Conservation (phyloP, 192 early-diverging fungal genomes). For the Mortierella alpina region DNA sequence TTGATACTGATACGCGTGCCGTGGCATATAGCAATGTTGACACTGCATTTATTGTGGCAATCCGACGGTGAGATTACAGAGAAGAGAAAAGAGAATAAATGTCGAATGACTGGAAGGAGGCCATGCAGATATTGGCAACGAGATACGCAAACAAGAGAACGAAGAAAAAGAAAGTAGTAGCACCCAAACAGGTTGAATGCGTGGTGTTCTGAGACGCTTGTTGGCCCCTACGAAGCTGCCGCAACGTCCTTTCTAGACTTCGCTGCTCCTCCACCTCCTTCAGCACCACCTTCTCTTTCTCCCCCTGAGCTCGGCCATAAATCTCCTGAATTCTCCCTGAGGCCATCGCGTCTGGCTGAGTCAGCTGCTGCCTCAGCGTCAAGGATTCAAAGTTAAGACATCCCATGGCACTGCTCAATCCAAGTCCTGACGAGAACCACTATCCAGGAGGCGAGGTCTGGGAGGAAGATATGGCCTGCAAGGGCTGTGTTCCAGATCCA, state of each 20-base stretch:
- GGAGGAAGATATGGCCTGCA: slow-evolving; percentile 11
- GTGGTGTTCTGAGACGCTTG: slow-evolving; percentile 18
- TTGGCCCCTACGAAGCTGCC: slow-evolving; percentile 59
- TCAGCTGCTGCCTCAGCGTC: slow-evolving; percentile 1
- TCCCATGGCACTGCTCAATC: slow-evolving; percentile 5
- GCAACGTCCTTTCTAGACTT: slow-evolving; percentile 53
- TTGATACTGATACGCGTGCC: no score
- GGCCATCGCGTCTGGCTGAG: neutral
- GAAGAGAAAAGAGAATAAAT: no score
- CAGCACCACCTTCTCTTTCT: slow-evolving; percentile 66
- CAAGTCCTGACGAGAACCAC: slow-evolving; percentile 18
- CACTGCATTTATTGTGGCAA: no score
- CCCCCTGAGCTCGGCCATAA: slow-evolving; percentile 61
- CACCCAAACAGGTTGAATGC: no score
- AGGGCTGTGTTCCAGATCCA: slow-evolving; percentile 43
- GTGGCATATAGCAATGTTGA: no score
- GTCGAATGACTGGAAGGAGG: no score
- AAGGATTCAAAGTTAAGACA: slow-evolving; percentile 17
- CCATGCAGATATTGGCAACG: no score
- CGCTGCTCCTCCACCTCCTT: slow-evolving; percentile 61
- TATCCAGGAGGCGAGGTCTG: slow-evolving; percentile 5
- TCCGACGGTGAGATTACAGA: no score
- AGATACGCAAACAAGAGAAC: neutral
- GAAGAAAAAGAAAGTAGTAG: neutral
- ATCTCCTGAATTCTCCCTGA: slow-evolving; percentile 61